phyloP scores from a whole-genome alignment of 495 filamentous ascomycete genomes.

The Aspergillus affinis region DNA sequence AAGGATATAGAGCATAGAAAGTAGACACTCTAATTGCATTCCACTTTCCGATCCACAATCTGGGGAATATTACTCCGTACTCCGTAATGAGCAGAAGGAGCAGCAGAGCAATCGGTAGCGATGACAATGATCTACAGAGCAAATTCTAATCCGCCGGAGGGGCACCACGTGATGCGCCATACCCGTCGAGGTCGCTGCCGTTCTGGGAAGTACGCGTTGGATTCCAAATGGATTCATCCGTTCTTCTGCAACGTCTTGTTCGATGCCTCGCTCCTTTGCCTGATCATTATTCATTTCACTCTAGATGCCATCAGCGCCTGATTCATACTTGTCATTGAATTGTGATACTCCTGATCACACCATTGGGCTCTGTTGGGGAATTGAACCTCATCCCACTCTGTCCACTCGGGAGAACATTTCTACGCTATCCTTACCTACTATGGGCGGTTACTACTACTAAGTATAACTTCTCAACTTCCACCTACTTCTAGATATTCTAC shows the following conservation, averaged over 20 bases:
- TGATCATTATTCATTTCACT: neutral
- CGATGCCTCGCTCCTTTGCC: neutral
- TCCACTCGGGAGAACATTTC: neutral
- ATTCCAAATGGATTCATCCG: slow-evolving; percentile 2
- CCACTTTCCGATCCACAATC: neutral
- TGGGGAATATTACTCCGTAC: slow-evolving; percentile 1
- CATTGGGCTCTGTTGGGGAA: neutral
- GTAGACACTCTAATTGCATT: neutral
- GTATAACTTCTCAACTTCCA: neutral
- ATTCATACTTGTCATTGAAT: neutral
- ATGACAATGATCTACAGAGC: slow-evolving; percentile 8
- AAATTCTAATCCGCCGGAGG: slow-evolving; percentile 14
- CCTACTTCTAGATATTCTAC: neutral
- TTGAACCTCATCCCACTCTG: neutral
- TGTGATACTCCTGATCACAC: neutral
- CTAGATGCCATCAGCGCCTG: neutral
- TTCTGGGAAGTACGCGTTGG: slow-evolving; percentile 30
- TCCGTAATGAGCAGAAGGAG: slow-evolving; percentile 2
- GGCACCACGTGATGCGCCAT: slow-evolving; percentile 30
- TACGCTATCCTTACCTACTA: neutral
- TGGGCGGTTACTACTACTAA: neutral
- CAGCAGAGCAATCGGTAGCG: neutral
- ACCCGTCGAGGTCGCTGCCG: slow-evolving; percentile 17
- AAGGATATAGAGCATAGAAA: neutral
- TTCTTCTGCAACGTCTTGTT: neutral